Percentiles rank a stretch among this genome's conserved stretches.
phyloP scores from a whole-genome alignment of 139 green algal species.

The Chlorokybus atmophyticus region DNA sequence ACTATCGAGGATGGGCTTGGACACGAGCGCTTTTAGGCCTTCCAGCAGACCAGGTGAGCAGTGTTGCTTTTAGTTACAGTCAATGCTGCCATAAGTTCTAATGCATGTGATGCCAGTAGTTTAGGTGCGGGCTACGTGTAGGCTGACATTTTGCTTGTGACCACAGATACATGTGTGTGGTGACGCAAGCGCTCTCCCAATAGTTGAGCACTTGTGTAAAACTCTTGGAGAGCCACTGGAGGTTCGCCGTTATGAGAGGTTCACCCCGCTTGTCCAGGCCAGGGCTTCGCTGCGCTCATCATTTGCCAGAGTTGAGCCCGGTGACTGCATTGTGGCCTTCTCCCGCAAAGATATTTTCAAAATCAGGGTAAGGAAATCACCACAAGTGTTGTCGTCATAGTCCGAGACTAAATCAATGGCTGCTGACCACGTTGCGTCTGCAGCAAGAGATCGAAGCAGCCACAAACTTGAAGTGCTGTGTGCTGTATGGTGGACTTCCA shows the following conservation, averaged over 20 bases:
- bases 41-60: constrained; percentile 52
- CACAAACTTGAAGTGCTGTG: constrained; percentile 34
- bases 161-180: constrained; percentile 97
- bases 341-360: constrained; percentile 58
- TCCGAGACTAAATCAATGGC: constrained; percentile 1
- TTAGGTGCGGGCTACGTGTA: no score
- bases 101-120: no score
- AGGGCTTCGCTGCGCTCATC: constrained; percentile 7
- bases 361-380: no score
- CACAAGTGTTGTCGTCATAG: no score
- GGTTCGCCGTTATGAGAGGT: constrained; percentile 45
- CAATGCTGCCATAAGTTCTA: no score
- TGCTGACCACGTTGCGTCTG: not conserved
- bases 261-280: constrained; percentile 44
- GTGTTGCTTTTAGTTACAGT: no score
- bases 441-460: constrained; percentile 39
- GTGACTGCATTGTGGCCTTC: constrained; percentile 92
- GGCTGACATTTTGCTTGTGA: no score
- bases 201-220: constrained; percentile 46
- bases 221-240: constrained; percentile 24
- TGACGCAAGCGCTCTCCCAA: constrained; percentile 55
- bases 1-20: constrained; percentile 78
- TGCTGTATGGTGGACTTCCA: constrained; percentile 79
- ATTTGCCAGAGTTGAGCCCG: constrained; percentile 44
- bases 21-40: constrained; percentile 62